phyloP scores from a whole-genome alignment of 129 eudicot genomes.

The Centrapalus pauciflorus region DNA sequence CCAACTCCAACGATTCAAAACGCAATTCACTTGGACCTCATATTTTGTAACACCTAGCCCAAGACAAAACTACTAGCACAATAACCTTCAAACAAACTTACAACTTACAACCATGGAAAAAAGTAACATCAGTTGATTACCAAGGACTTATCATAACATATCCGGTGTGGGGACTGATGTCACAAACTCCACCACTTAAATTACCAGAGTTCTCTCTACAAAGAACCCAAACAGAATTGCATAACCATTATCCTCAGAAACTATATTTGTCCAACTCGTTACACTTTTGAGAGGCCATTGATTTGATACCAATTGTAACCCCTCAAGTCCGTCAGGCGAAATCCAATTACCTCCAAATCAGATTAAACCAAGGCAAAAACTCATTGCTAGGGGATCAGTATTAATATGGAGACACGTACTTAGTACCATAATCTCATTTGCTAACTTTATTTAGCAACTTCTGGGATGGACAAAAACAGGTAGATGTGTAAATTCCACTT shows the following conservation, averaged over 20 bases:
- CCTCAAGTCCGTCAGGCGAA: neutral
- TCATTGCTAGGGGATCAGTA: no score
- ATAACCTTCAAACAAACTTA: neutral
- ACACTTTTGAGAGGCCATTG: neutral
- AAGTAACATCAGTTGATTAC: neutral
- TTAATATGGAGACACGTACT: neutral
- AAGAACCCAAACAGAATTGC: neutral
- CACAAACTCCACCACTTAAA: neutral
- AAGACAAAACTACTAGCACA: neutral
- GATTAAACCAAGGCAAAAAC: no score
- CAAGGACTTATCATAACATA: neutral
- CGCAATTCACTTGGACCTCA: slow-evolving; percentile 1
- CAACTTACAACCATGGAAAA: neutral
- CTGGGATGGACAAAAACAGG: neutral
- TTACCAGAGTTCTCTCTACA: neutral
- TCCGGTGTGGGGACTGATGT: neutral
- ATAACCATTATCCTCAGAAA: neutral
- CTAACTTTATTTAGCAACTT: neutral
- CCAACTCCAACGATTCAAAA: neutral
- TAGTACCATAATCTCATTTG: neutral
- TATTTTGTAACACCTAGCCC: neutral
- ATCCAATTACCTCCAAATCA: neutral
- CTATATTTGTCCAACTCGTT: neutral
- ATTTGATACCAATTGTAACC: neutral
- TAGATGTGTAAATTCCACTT: neutral